Percentiles rank a stretch among this genome's conserved stretches.
These are phyloP conservation scores for Biscogniauxia mediterranea DNA, from an alignment of 2,329 filamentous ascomycete genomes.

Conservation along the genomic window DNA sequence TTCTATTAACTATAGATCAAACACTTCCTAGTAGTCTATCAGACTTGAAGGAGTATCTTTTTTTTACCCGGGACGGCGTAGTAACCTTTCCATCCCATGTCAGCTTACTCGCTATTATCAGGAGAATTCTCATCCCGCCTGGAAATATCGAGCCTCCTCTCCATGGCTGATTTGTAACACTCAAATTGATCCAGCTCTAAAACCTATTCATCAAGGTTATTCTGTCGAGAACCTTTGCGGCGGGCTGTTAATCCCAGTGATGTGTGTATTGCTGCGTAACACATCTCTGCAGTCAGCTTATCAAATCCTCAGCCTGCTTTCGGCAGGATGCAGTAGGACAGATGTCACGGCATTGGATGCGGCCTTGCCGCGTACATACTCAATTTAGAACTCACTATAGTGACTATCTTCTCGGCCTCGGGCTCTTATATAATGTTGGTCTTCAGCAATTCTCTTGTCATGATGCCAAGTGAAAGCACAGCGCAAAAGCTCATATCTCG, in stretches of 20 bases:
- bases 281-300: background rate
- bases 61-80: no score
- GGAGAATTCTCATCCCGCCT: no score
- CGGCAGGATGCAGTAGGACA: background rate
- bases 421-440: background rate
- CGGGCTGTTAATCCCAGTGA: no score
- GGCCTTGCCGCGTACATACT: background rate
- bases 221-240: background rate
- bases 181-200: background rate
- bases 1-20: no score
- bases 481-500: background rate
- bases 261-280: background rate
- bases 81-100: no score
- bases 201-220: background rate
- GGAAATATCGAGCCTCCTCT: background rate
- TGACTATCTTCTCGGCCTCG: background rate
- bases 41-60: no score
- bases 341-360: background rate
- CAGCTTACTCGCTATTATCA: no score
- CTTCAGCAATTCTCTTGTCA: background rate
- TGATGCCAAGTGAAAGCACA: background rate
- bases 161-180: background rate
- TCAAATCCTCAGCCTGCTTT: background rate
- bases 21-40: no score
- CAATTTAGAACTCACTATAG: background rate